Evolutionary conservation across 768 basidiomycete genomes (phyloP), one percentile per base, ranked within the genome.

Genomic region (Boletus speciosus): DNA sequence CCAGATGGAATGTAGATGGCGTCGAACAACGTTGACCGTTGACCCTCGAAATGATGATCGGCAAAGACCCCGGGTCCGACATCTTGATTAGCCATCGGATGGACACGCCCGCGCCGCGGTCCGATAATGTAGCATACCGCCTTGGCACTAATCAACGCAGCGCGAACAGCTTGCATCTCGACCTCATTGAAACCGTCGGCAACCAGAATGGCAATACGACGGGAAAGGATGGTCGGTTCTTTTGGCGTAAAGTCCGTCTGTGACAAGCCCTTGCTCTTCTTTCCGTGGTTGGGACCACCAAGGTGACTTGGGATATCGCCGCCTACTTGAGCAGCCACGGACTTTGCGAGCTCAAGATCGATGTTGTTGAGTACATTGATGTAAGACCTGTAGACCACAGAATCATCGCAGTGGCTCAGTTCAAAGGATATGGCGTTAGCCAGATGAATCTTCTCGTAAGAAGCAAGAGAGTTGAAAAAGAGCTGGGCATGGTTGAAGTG

Each of bases 1-100:
- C 92, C 91, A 19, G 86, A 85, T 11, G 90, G 84, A 61, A 95
- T 82, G 61, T 88, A 78, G 57, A 94, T 57, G 0, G 90, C 89
- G 66, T 95, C 93, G 63, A 90, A 96, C 68, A 88, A 64, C 0
- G 90, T 94, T 35, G 89, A 90, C 45, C 93, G 79, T 63, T 85
- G 88, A 1, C 85, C 82, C 64, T 91, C 88, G 55, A 82, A 86
- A 55, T 85, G 78, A 72, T 92, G 83, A 73, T 93, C 81, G 40
- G 83, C 78, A 66, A 75, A 63, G 49, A 82, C 62, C 56, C 76
- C 61, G 55, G 61, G 54, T 9, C 62, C 65, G 12, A 56, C 39
- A 10, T 46, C 66, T 64, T 56, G 64, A 38, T 56, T 73, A 0
- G 71, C 67, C 47, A 73, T 60, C 6, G 76, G 57, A 35, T 57